These are phyloP conservation scores for Psidium guajava DNA, from an alignment of 345 rosid genomes.

Conservation along the genomic window DNA sequence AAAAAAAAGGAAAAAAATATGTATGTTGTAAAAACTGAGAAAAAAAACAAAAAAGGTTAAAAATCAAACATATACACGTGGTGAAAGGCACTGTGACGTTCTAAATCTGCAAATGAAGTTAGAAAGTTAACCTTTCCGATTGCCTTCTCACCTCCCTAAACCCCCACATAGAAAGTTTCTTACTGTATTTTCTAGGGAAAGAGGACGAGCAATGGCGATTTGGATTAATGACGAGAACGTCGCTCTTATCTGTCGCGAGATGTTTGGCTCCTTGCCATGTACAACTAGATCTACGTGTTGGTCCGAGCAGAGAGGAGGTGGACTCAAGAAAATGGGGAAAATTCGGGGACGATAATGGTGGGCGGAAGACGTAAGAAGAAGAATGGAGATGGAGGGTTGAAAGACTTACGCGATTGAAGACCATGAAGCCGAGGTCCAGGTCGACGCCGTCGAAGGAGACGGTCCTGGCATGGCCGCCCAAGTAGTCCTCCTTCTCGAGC, in stretches of 20 bases:
- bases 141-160: background rate
- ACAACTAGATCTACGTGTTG: background rate
- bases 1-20: background rate
- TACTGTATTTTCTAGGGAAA: background rate
- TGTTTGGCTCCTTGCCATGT: background rate
- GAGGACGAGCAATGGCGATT: background rate
- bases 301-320: background rate
- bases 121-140: background rate
- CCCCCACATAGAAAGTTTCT: background rate
- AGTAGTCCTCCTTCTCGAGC: slow-evolving; percentile 27
- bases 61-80: background rate
- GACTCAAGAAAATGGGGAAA: background rate
- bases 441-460: slow-evolving; percentile 19
- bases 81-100: background rate
- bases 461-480: slow-evolving; percentile 37
- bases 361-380: background rate
- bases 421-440: slow-evolving; percentile 45
- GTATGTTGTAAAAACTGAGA: background rate
- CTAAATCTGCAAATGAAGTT: background rate
- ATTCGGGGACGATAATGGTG: background rate
- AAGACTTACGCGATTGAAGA: slow-evolving; percentile 31
- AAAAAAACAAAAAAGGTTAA: background rate
- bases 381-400: background rate
- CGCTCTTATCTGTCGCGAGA: background rate
- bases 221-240: background rate